Evolutionary conservation across 75 land plant genomes (phyloP), one percentile per base, ranked within the genome.

Genomic region (Sequoiadendron giganteum): DNA sequence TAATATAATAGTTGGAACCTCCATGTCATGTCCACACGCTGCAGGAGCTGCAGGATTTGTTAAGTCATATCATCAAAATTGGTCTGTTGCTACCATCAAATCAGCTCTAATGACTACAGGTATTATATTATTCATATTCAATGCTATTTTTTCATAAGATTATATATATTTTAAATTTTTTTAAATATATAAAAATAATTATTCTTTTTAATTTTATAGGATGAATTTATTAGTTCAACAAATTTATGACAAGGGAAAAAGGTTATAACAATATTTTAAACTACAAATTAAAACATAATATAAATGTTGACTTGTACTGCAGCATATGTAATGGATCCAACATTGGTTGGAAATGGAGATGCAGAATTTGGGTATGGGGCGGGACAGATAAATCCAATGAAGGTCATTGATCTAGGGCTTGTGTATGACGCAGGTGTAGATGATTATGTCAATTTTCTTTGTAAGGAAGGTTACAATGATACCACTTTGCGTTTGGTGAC

Each of bases 1-100:
- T 39, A 78, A 90, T 87, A 78, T 91, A 21, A 89, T 91, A 90
- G 90, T 91, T 6, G 94, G 94, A 5, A 94, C 95, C 18, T 94
- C 95, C 65, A 94, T 94, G 95, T 88, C 95, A 6, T 92, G 79
- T 36, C 79, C 79, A 34, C 79, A 76, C 14, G 79, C 11, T 0
- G 15, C 79, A 10, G 79, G 79, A 76, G 79, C 79, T 76, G 79
- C 79, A 1, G 79, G 39, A 6, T 34, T 25, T 11, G 38, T 76
- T 2, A 36, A 36, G 39, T 76, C 79, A 0, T 76, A 34, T 36
- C 79, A 76, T 32, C 0, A 8, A 2, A 40, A 76, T 36, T 76
- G 36, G 79, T 76, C 39, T 76, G 38, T 36, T 36, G 38, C 38
- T 36, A 0, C 38, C 38, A 36, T 36, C 38, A 36, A 36, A 36